Conservation (phyloP, 2,329 filamentous ascomycete species). For the Ophiostoma himal-ulmi region DNA sequence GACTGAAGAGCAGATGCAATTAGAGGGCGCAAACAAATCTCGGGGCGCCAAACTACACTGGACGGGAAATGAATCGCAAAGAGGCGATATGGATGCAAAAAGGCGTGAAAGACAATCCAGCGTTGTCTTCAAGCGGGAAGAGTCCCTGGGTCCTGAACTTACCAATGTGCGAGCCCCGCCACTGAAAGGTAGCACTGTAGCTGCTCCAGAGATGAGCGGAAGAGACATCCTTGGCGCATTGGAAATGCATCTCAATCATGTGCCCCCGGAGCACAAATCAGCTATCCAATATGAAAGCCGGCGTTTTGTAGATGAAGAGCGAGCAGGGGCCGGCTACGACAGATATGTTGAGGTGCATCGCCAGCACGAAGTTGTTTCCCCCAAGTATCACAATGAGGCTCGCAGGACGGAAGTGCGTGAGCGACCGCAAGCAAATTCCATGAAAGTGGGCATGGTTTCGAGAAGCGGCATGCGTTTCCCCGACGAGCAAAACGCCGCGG, state of each 20-base stretch:
- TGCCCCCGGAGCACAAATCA: neutral
- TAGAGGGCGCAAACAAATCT: no score
- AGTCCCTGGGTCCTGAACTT: neutral
- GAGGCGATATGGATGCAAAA: no score
- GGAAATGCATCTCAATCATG: neutral
- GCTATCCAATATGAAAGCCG: neutral
- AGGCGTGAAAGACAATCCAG: neutral
- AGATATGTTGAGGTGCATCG: neutral
- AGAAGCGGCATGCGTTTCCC: neutral
- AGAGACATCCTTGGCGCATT: neutral
- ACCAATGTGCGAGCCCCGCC: neutral
- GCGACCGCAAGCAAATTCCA: neutral
- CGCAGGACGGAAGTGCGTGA: neutral
- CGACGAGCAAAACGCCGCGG: neutral
- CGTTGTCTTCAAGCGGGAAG: neutral
- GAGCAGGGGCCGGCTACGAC: neutral
- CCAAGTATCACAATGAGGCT: neutral
- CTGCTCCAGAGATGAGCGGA: no score
- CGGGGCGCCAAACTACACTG: no score
- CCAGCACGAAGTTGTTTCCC: neutral
- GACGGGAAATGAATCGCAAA: neutral
- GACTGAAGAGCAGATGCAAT: no score
- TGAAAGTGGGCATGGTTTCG: neutral
- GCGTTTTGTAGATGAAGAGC: neutral
- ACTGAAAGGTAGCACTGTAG: neutral